A percentile compares a stretch with the other conserved stretches of the same genome.
Conservation (phyloP, 1,139 yeast species). For the Kodamaea anthophila region DNA sequence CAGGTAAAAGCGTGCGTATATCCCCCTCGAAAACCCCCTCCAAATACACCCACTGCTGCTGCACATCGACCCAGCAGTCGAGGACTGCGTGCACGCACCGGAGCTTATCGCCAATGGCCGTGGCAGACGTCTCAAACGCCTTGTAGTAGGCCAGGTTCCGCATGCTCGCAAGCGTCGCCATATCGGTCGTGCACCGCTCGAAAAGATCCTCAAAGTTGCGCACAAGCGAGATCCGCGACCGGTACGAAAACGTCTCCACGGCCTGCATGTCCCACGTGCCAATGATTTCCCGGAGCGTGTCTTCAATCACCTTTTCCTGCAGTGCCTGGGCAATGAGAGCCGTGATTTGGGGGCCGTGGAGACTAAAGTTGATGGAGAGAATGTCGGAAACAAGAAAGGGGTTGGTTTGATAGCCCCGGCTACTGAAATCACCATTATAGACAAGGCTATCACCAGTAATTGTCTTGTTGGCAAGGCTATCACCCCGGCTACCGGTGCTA, state of each 20-base stretch:
- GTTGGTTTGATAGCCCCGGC: no score
- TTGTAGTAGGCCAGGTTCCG: slow-evolving; percentile 59
- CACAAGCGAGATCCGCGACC: slow-evolving; percentile 50
- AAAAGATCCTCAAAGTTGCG: slow-evolving; percentile 65
- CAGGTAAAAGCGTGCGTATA: slow-evolving; percentile 57
- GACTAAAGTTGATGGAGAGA: slow-evolving; percentile 35
- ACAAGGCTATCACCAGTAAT: neutral
- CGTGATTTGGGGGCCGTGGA: slow-evolving; percentile 46
- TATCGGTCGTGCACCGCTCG: slow-evolving; percentile 54
- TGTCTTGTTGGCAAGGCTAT: neutral
- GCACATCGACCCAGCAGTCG: slow-evolving; percentile 78
- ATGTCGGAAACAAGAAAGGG: slow-evolving; percentile 11
- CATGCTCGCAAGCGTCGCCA: slow-evolving; percentile 65
- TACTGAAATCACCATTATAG: no score
- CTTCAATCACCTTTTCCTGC: slow-evolving; percentile 66
- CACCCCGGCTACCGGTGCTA: no score
- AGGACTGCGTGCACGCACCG: slow-evolving; percentile 47
- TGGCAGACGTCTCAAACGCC: slow-evolving; percentile 56
- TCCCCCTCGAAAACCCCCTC: slow-evolving; percentile 69
- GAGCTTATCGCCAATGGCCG: slow-evolving; percentile 51
- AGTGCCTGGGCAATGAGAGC: slow-evolving; percentile 58
- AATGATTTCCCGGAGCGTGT: slow-evolving; percentile 43
- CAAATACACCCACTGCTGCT: slow-evolving; percentile 83
- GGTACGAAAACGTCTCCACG: slow-evolving; percentile 53
- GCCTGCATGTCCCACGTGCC: slow-evolving; percentile 42